Evolutionary conservation across 2,329 filamentous ascomycete species (phyloP), one percentile per base, ranked within the genome.

Genomic region (Aureobasidium sp.): DNA sequence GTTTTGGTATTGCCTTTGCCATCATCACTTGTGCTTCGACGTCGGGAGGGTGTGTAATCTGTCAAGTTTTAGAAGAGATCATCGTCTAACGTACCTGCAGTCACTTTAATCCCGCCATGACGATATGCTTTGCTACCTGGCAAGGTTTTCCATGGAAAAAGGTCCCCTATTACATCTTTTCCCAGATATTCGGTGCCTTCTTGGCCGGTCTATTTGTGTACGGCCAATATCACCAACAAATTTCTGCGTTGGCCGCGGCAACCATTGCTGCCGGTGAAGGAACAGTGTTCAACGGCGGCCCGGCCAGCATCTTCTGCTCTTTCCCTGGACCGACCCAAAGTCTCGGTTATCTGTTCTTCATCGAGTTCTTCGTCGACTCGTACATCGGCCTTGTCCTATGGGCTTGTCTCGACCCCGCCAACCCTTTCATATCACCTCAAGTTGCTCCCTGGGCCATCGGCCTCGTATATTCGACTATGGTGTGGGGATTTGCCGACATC

Each of bases 381-480:
- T 84, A 84, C 71, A 80, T 85, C 61, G 79, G 78, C 31, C 75
- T 85, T 62, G 72, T 84, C 15, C 84, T 85, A 69, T 85, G 82
- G 82, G 77, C 82, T 8, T 75, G 74, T 49, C 74, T 84, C 36
- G 83, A 86, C 69, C 81, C 81, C 0, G 80, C 82, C 12, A 85
- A 85, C 69, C 82, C 82, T 0, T 84, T 85, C 68, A 74, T 85
- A 29, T 70, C 76, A 8, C 76, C 81, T 6, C 62, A 72, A 11
- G 71, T 72, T 27, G 78, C 78, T 0, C 81, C 82, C 4, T 83
- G 82, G 65, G 75, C 79, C 39, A 84, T 85, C 66, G 83, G 83
- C 12, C 67, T 84, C 5, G 82, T 77, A 5, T 85, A 83, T 69
- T 81, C 75, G 3, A 72, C 63, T n/a, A 71, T 72, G 67, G 63